Conservation (phyloP, 2,329 filamentous ascomycete genomes). For the Calycina herbarum region DNA sequence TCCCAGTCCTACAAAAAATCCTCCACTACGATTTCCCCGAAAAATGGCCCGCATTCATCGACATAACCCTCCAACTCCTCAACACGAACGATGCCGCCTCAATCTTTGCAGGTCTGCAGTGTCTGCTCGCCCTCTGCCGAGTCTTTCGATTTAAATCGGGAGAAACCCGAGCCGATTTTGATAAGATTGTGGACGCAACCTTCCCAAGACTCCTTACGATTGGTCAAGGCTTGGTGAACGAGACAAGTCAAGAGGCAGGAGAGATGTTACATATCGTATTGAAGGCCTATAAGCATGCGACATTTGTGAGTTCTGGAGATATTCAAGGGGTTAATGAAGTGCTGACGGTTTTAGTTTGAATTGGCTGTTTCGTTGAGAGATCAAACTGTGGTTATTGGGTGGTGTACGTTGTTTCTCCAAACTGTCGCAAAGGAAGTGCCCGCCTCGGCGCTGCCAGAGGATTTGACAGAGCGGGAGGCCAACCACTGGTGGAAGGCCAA, state of each 20-base stretch:
- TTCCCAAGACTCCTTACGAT: slow-evolving; percentile 87
- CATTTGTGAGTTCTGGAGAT: slow-evolving; percentile 67
- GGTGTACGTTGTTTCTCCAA: slow-evolving; percentile 93
- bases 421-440: slow-evolving; percentile 86
- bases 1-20: slow-evolving; percentile 93
- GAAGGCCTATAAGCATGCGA: slow-evolving; percentile 97
- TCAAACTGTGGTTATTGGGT: slow-evolving; percentile 82
- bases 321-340: slow-evolving; percentile 21
- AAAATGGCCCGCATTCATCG: slow-evolving; percentile 92
- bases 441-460: slow-evolving; percentile 74
- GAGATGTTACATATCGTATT: slow-evolving; percentile 95
- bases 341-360: slow-evolving; percentile 67
- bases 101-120: slow-evolving; percentile 91
- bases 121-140: slow-evolving; percentile 88
- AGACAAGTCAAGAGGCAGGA: slow-evolving; percentile 89
- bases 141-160: slow-evolving; percentile 90
- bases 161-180: slow-evolving; percentile 82
- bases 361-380: slow-evolving; percentile 75
- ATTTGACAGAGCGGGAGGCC: slow-evolving; percentile 79
- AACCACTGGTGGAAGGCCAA: slow-evolving; percentile 99
- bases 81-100: slow-evolving; percentile 82
- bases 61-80: slow-evolving; percentile 86
- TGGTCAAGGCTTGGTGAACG: slow-evolving; percentile 83
- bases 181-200: slow-evolving; percentile 87
- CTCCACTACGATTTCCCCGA: slow-evolving; percentile 93